Evolutionary conservation across 495 filamentous ascomycete genomes (phyloP), one percentile per base, ranked within the genome.

Genomic region (Penicillium turbatum): DNA sequence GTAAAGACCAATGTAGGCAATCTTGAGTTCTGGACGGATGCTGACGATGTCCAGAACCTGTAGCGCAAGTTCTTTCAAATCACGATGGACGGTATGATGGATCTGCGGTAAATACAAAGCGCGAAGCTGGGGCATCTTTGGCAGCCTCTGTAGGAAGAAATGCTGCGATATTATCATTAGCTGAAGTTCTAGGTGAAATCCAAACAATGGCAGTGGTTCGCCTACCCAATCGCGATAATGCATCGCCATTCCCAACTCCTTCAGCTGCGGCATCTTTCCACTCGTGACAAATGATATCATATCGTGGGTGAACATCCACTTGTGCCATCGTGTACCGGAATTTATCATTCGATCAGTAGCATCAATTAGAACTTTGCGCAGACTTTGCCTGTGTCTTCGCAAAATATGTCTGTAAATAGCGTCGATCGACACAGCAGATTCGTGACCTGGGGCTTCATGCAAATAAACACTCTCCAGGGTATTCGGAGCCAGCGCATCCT

Each of bases 141-240:
- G 90, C 15, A 97, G 80, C 47, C 85, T 78, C 59, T 90, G 90
- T 5, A 97, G 79, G 75, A 97, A 90, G 56, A 80, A 86, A 74
- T 97, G 92, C 91, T 95, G 55, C 51, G 42, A 36, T 40, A n/a
- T 47, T 17, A 31, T 39, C 5, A 31, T 34, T 47, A 38, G 52
- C 15, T 16, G 13, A 1, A n/a, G n/a, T 16, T 29, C 15, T 30
- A 9, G 9, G 11, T 10, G 1, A 17, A 15, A 31, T 17, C n/a
- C 21, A 30, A 17, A n/a, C 15, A 11, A 29, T 16, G 16, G 3
- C 2, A 6, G 10, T 2, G 39, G 16, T 29, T 51, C 29, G 37
- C 83, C 73, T 79, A 95, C 90, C 90, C 92, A 97, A 61, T 96
- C 89, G 53, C 81, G 86, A 66, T 86, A 90, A 51, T 90, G 83